Evolutionary conservation across 129 eudicot genomes (phyloP), one percentile per base, ranked within the genome.

Genomic region (Tagetes erecta): DNA sequence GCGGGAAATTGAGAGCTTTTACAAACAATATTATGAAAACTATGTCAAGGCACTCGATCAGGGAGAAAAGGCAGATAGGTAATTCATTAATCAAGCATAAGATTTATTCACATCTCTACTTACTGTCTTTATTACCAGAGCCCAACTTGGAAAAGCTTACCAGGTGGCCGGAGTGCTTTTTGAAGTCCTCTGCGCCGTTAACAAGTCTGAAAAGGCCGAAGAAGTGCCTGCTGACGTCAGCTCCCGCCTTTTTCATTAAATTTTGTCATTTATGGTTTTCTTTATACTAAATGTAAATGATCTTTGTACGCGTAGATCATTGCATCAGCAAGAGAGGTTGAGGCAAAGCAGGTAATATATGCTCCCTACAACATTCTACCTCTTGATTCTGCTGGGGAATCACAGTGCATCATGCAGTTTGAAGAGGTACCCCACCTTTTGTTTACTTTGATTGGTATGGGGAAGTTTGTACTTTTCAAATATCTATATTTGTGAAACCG

Each of bases 281-380:
- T 31, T 66, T 8, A 3, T 71, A 42, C 12, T 37, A 41, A 47
- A 37, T 74, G 77, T 62, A 79, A 35, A 37, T 76, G 49, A 56
- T 55, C 45, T 72, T 79, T 56, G 38, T 45, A 65, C 34, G 11
- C 64, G 31, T 81, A 94, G 98, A 94, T 94, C 71, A 94, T 94
- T 82, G 98, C 93, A 27, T 92, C 98, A 72, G 98, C 98, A 64
- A 90, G 85, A 85, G 98, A 94, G 79, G 98, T 94, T 71, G 91
- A 90, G 81, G 96, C 95, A 55, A 94, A 94, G 73, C 87, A 88
- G 84, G 95, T 86, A 74, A 88, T 88, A 52, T 94, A 90, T 78
- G 86, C 91, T 64, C 98, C 98, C 41, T 94, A 84, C 83, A 94
- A 94, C 84, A 94, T 94, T 84, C 91, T 94, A 69, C 98, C 98